Percentiles rank a stretch among this genome's conserved stretches.
Evolutionary conservation across 2,329 filamentous ascomycete species (phyloP).

Genomic region (Cytospora schulzeri): DNA sequence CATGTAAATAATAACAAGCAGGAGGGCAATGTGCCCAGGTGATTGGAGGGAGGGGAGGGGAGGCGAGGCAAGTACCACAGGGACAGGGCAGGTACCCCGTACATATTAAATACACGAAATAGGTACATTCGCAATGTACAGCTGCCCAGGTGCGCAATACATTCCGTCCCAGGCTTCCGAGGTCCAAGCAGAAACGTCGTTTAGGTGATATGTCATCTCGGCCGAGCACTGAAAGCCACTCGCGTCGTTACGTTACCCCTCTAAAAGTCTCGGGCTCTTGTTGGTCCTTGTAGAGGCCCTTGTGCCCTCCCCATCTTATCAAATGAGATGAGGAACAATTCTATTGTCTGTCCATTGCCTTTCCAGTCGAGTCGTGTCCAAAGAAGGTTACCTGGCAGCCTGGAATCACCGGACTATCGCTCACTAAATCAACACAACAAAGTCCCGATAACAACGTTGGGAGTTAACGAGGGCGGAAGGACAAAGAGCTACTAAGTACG

Average conservation of each 20-base stretch:
- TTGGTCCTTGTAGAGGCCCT: background rate
- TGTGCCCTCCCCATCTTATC: background rate
- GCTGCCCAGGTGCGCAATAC: background rate
- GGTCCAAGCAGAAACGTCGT: background rate
- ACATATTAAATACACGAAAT: background rate
- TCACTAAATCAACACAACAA: background rate
- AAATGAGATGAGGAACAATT: background rate
- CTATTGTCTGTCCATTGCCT: background rate
- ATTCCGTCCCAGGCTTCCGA: background rate
- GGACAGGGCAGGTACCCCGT: too few relatives aligned
- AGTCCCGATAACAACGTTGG: background rate
- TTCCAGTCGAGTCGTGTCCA: constrained; percentile 1
- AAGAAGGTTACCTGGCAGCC: background rate
- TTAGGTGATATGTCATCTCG: background rate
- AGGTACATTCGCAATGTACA: background rate
- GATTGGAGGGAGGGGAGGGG: too few relatives aligned
- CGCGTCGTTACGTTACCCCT: background rate
- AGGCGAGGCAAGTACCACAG: too few relatives aligned
- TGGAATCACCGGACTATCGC: too few relatives aligned
- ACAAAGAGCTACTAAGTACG: too few relatives aligned
- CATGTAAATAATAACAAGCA: too few relatives aligned
- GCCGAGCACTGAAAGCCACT: background rate
- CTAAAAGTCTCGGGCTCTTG: background rate
- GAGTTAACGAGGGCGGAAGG: background rate
- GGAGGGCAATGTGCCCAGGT: too few relatives aligned